phyloP scores from a whole-genome alignment of 345 rosid species.

The Hypericum perforatum region DNA sequence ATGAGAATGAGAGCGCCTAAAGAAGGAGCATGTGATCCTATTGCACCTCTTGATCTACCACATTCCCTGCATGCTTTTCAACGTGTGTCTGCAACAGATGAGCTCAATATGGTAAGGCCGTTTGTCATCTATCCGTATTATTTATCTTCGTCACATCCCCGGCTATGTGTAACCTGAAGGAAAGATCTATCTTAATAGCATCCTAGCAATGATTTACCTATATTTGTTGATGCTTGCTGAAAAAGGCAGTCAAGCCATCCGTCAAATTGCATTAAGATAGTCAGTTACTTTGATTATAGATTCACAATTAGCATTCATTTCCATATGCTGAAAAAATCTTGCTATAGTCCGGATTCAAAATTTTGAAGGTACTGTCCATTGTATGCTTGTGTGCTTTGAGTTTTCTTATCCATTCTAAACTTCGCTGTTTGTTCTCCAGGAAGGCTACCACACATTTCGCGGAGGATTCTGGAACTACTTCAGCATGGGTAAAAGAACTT shows the following conservation, averaged over 20 bases:
- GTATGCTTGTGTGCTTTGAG: conserved; percentile 4
- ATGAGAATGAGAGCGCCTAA: conserved; percentile 50
- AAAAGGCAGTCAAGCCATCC: too few species aligned
- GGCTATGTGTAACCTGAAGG: too few species aligned
- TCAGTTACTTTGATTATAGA: too few species aligned
- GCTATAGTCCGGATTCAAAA: too few species aligned
- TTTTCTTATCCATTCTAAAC: background rate
- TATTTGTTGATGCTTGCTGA: too few species aligned
- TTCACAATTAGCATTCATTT: too few species aligned
- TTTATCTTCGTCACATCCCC: too few species aligned
- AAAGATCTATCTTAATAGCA: too few species aligned
- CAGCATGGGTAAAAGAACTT: conserved; percentile 52
- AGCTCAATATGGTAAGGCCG: conserved; percentile 33
- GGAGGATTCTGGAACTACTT: conserved; percentile 87
- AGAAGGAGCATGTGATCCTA: conserved; percentile 53
- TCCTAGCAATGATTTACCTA: too few species aligned
- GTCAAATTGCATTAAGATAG: too few species aligned
- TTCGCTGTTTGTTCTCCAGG: conserved; percentile 24
- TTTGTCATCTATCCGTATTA: background rate
- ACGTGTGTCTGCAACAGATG: conserved; percentile 40
- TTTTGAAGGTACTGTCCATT: background rate
- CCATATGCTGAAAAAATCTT: too few species aligned
- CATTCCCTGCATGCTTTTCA: conserved; percentile 69
- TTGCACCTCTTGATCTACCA: conserved; percentile 61
- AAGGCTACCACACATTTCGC: conserved; percentile 55